Percentiles rank a stretch among this genome's conserved stretches.
phyloP scores from a whole-genome alignment of 2,329 filamentous ascomycete species.

The Madurella fahalii region DNA sequence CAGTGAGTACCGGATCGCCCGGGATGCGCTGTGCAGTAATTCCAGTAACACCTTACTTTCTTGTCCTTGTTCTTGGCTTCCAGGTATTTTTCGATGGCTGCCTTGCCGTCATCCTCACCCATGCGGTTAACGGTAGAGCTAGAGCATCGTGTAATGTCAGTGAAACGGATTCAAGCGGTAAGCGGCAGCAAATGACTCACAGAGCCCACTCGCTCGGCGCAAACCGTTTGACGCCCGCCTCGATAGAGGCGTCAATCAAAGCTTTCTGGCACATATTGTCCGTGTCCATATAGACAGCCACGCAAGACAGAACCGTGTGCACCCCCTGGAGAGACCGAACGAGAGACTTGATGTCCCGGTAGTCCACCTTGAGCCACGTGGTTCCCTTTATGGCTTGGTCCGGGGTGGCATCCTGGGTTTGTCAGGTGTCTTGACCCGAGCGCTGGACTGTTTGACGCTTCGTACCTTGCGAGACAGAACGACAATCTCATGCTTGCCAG shows the following conservation, averaged over 20 bases:
- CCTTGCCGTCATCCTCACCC: conserved; percentile 32
- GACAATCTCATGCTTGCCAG: conserved; percentile 15
- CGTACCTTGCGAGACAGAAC: conserved; percentile 15
- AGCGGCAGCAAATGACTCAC: background rate
- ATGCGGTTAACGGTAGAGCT: conserved; percentile 27
- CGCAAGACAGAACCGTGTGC: conserved; percentile 27
- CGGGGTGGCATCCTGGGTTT: conserved; percentile 8
- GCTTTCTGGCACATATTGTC: conserved; percentile 22
- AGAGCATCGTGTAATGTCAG: conserved; percentile 5
- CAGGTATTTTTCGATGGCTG: conserved; percentile 37
- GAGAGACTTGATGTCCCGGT: conserved; percentile 19
- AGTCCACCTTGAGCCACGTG: conserved; percentile 20
- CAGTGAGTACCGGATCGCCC: conserved; percentile 20
- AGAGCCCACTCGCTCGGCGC: conserved; percentile 28
- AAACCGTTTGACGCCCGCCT: conserved; percentile 24
- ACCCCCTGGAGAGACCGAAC: conserved; percentile 21
- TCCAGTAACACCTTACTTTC: conserved; percentile 28
- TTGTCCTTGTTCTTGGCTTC: conserved; percentile 38
- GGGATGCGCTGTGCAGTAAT: too few species aligned
- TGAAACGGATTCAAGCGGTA: conserved; percentile 21
- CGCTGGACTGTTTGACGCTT: background rate
- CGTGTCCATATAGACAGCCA: conserved; percentile 21
- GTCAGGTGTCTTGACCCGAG: background rate
- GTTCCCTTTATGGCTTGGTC: conserved; percentile 9
- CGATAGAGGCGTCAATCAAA: conserved; percentile 27